A percentile compares a stretch with the other conserved stretches of the same genome.
phyloP scores from a whole-genome alignment of 202 grass and related monocot species.

The Schoenoplectus tabernaemontani region DNA sequence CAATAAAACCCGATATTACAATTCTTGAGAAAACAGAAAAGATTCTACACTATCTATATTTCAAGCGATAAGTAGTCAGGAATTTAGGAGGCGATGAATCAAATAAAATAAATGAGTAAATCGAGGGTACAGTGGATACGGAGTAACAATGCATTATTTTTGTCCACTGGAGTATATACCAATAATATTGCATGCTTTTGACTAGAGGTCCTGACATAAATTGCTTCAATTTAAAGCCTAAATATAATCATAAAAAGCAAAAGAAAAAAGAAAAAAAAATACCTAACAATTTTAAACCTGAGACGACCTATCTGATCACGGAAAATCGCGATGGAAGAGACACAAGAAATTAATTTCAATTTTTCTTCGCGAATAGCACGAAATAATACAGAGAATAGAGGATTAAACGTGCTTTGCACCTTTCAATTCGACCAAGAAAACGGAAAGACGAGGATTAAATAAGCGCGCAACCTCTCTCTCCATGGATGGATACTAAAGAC shows the following conservation, averaged over 20 bases:
- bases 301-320: neutral
- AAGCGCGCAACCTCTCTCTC: neutral
- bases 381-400: slow-evolving; percentile 3
- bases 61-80: neutral
- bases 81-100: neutral
- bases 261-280: too few relatives aligned
- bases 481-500: neutral
- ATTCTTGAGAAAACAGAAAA: neutral
- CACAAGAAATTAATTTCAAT: neutral
- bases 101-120: neutral
- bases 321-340: neutral
- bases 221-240: neutral
- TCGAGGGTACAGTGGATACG: too few relatives aligned
- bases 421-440: neutral
- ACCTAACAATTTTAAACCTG: neutral
- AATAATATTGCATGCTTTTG: too few relatives aligned
- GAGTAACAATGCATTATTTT: neutral
- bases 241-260: neutral
- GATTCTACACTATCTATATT: neutral
- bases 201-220: too few relatives aligned
- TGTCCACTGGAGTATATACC: too few relatives aligned
- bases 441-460: neutral
- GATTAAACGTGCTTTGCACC: neutral
- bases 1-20: neutral
- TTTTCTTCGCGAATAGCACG: neutral